Base-by-base conservation (phyloP, 2,329 filamentous ascomycete genomes). In the Ustilaginoidea virens region DNA sequence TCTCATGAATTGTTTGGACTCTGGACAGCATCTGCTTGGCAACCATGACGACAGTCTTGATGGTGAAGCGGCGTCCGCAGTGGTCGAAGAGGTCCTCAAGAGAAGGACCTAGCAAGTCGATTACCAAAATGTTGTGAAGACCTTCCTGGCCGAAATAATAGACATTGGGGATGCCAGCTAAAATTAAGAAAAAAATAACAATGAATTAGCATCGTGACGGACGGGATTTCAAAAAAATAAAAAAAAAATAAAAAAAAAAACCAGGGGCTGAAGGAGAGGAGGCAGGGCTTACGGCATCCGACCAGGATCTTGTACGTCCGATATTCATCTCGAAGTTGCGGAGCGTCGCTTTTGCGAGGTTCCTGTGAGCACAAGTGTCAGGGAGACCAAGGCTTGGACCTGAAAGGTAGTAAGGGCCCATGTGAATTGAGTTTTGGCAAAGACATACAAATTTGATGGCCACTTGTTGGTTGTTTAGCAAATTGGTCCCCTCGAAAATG, bases 41-140 rank as follows among this genome's bases (percentile, higher is more conserved):
- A 29, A 98, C 73, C 18, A 98, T 74, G 27, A 98, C 71, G 18
- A 98, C 90, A 1, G 90, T 98, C 78, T 98, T 98, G 44, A 98
- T 66, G n/a, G 87, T 94, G 67, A 96, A 98, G 57, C 96, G 96
- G 58, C 90, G 81, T 74, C 96, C 96, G 74, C 90, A 98, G 59
- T 96, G 96, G 73, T 98, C 96, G 80, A 98, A 98, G 21, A 98
- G 71, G 53, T 98, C 90, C 61, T 98, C 90, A 56, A 98, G 63
- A 49, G 80, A 90, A 42, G 90, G 90, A 20, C 90, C 90, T 33
- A 98, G 80, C 17, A 98, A 75, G 51, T 98, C 90, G 41, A 96
- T 74, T 28, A 98, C 90, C 86, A 98, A 96, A 55, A 90, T 90
- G 60, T 98, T 96, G 74, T 98, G 96, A 63, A 96, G 90, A 60